Evolutionary conservation across 495 filamentous ascomycete species (phyloP).

Genomic region (Aspergillus panamensis): DNA sequence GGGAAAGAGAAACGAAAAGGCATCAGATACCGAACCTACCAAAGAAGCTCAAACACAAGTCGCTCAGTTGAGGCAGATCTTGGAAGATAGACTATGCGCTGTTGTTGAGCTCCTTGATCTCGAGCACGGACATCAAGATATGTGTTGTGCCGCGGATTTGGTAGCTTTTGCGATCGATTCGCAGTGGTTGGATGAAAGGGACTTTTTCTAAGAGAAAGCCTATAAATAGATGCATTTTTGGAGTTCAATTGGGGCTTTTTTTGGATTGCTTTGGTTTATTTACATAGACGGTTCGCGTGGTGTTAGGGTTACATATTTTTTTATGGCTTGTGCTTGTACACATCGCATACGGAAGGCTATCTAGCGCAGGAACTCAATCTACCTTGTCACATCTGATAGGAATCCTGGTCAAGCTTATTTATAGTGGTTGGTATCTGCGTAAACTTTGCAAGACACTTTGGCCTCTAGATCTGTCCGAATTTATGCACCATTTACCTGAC

Average conservation of each 20-base stretch:
- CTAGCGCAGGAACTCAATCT: no score
- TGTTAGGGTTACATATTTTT: no score
- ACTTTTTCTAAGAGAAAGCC: conserved; percentile 32
- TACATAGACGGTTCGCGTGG: not conserved
- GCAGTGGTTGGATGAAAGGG: conserved; percentile 40
- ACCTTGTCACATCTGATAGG: no score
- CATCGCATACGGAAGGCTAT: no score
- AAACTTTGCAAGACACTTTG: no score
- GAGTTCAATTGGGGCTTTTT: not conserved
- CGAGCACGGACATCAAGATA: conserved; percentile 42
- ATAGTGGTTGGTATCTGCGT: no score
- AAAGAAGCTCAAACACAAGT: conserved; percentile 19
- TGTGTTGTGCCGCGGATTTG: conserved; percentile 49
- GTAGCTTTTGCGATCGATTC: conserved; percentile 48
- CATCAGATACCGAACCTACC: not conserved
- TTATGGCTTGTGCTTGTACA: no score
- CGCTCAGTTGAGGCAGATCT: conserved; percentile 27
- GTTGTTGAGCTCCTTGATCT: conserved; percentile 41
- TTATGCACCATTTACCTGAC: no score
- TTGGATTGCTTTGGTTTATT: not conserved
- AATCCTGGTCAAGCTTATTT: no score
- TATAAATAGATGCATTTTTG: not conserved
- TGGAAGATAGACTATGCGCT: conserved; percentile 32
- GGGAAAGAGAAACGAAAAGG: conserved; percentile 15
- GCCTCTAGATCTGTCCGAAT: no score